Conservation (phyloP, 441 rosid genomes). For the Syzygium malaccense region DNA sequence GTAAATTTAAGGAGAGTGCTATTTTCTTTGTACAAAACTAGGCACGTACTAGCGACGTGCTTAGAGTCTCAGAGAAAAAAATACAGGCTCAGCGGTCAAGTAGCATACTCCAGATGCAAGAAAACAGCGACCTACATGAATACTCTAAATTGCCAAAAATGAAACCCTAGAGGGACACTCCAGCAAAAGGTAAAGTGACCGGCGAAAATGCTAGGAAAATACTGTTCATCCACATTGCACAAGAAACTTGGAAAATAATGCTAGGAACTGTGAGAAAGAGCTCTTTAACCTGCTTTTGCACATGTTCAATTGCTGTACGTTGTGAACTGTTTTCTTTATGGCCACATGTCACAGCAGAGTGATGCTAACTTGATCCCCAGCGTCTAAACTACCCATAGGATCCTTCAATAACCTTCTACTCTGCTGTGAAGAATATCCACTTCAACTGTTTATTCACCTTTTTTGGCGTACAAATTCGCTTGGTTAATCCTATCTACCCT, state of each 20-base stretch:
- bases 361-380: background rate
- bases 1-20: background rate
- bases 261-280: background rate
- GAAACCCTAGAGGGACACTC: background rate
- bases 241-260: background rate
- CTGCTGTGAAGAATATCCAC: background rate
- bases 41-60: background rate
- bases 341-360: background rate
- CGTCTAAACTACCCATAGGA: constrained; percentile 2
- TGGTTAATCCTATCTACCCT: background rate
- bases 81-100: background rate
- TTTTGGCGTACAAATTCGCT: background rate
- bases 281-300: background rate
- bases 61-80: background rate
- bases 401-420: constrained; percentile 9
- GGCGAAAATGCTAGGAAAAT: background rate
- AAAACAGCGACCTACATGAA: background rate
- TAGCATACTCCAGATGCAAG: background rate
- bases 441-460: background rate
- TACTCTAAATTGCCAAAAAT: background rate
- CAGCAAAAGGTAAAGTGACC: background rate
- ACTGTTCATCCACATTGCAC: background rate
- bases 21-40: background rate
- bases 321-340: background rate
- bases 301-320: background rate